phyloP scores from a whole-genome alignment of 2,329 filamentous ascomycete species.

The Boeremia exigua region DNA sequence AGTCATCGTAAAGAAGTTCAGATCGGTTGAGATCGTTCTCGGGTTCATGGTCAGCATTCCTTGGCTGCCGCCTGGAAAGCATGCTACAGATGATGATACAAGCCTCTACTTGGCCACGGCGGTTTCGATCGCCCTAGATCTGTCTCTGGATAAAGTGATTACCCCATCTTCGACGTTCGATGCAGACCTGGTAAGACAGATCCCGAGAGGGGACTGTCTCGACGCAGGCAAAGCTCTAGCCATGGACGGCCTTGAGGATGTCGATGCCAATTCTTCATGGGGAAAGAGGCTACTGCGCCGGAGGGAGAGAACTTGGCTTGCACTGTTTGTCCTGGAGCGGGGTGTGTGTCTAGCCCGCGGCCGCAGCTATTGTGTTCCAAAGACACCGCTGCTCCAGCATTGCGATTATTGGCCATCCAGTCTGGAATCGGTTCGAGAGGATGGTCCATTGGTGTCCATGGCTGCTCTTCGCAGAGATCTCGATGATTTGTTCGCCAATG shows the following conservation, averaged over 20 bases:
- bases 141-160: conserved; percentile 74
- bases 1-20: conserved; percentile 66
- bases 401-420: conserved; percentile 74
- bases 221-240: conserved; percentile 68
- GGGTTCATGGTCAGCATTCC: conserved; percentile 79
- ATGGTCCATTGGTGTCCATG: conserved; percentile 75
- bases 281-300: conserved; percentile 68
- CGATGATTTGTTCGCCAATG: conserved; percentile 63
- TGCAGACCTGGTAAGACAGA: conserved; percentile 52
- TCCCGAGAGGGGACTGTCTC: conserved; percentile 73
- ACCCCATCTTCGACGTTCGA: conserved; percentile 60
- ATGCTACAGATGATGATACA: conserved; percentile 75
- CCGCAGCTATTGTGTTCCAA: conserved; percentile 70
- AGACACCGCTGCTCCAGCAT: conserved; percentile 68
- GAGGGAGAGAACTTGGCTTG: conserved; percentile 73
- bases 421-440: conserved; percentile 67
- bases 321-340: conserved; percentile 74
- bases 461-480: conserved; percentile 72
- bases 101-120: conserved; percentile 75
- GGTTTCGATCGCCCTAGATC: conserved; percentile 70
- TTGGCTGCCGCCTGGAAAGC: conserved; percentile 72
- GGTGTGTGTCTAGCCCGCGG: conserved; percentile 76
- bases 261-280: conserved; percentile 66
- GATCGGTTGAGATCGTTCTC: conserved; percentile 75
- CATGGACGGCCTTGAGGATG: conserved; percentile 70